These are phyloP conservation scores for Phytophthora pisi DNA, from an alignment of 352 stramenopile genomes.

Conservation along the genomic window DNA sequence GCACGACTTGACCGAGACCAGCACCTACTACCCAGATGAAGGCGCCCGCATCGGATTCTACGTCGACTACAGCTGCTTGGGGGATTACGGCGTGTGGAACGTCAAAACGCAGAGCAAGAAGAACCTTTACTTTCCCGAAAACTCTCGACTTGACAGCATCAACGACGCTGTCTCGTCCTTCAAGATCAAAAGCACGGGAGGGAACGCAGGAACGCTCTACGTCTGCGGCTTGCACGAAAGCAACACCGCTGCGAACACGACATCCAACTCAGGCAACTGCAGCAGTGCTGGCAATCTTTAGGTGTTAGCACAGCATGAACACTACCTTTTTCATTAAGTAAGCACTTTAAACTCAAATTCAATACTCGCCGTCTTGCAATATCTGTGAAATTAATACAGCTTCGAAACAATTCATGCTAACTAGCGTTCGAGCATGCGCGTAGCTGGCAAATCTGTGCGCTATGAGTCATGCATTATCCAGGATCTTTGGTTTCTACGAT, in stretches of 20 bases:
- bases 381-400: too few relatives aligned
- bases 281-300: not conserved
- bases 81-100: conserved; percentile 2
- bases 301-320: too few relatives aligned
- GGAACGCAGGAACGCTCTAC: conserved; percentile 1
- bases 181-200: conserved; percentile 12
- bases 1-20: conserved; percentile 5
- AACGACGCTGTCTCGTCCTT: conserved; percentile 26
- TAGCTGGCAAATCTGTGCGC: too few relatives aligned
- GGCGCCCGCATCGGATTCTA: conserved; percentile 14
- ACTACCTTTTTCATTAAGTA: too few relatives aligned
- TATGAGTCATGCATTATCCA: too few relatives aligned
- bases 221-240: conserved; percentile 1
- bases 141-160: conserved; percentile 16
- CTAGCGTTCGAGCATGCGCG: too few relatives aligned
- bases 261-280: not conserved
- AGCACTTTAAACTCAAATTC: too few relatives aligned
- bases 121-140: conserved; percentile 14
- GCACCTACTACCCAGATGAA: not conserved
- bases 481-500: too few relatives aligned
- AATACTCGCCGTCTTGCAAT: too few relatives aligned
- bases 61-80: conserved; percentile 10
- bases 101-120: conserved; percentile 17
- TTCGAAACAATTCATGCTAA: too few relatives aligned
- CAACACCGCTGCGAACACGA: not conserved